phyloP scores from a whole-genome alignment of 1,284 basidiomycete genomes.

The Ceratobasidium sp. region DNA sequence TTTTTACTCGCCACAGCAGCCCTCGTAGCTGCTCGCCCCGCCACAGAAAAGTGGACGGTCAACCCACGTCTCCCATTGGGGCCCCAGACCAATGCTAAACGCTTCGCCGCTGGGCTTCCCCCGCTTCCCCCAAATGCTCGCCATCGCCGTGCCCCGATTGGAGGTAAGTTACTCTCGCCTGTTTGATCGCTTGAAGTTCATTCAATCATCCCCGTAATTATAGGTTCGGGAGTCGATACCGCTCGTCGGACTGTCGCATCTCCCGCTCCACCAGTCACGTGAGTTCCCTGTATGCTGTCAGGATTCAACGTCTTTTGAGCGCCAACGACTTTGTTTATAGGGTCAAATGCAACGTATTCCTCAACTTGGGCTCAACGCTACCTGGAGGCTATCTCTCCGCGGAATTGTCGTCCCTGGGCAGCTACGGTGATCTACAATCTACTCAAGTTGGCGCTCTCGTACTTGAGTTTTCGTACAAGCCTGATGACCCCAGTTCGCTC shows the following conservation, averaged over 20 bases:
- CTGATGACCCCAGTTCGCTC: not conserved
- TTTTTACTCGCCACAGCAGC: too few species aligned
- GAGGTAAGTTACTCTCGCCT: not conserved
- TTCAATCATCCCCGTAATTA: not conserved
- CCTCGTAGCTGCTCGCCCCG: too few species aligned
- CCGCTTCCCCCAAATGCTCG: slow-evolving; percentile 24
- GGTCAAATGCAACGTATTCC: not conserved
- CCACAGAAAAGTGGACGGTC: too few species aligned
- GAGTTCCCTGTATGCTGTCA: too few species aligned
- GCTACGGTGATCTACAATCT: not conserved
- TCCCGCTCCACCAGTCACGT: slow-evolving; percentile 6
- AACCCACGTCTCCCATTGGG: too few species aligned
- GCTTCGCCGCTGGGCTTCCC: slow-evolving; percentile 8
- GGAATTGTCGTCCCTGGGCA: not conserved
- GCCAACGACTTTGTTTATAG: too few species aligned
- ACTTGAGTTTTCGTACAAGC: slow-evolving; percentile 21
- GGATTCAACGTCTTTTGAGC: not conserved
- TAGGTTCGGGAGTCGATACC: slow-evolving; percentile 9
- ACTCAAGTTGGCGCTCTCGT: slow-evolving; percentile 1
- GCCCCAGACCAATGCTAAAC: slow-evolving; percentile 35
- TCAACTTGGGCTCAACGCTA: not conserved
- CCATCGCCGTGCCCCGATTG: not conserved
- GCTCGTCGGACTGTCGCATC: slow-evolving; percentile 2
- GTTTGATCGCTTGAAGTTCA: too few species aligned
- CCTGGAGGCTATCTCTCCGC: not conserved